These are phyloP conservation scores for Lepidium africanum DNA, from an alignment of 345 rosid species.

Conservation along the genomic window DNA sequence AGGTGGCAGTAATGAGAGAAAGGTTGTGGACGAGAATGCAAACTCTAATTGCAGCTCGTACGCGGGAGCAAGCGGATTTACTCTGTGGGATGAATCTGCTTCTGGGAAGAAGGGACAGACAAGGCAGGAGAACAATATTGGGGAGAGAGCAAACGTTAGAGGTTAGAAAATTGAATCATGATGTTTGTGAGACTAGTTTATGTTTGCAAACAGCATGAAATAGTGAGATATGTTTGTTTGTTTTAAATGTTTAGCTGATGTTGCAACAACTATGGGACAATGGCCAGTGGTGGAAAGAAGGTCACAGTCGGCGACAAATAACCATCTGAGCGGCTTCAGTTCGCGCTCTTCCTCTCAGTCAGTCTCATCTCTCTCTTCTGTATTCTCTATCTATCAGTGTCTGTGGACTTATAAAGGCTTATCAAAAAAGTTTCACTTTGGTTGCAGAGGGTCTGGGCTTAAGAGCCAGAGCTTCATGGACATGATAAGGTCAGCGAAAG, in stretches of 20 bases:
- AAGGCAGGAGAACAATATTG: constrained; percentile 70
- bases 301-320: constrained; percentile 52
- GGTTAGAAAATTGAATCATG: not conserved
- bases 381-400: not conserved
- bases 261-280: constrained; percentile 43
- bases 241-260: constrained; percentile 11
- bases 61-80: constrained; percentile 50
- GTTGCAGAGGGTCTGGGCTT: constrained; percentile 47
- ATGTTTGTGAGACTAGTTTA: not conserved
- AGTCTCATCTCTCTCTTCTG: constrained; percentile 27
- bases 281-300: constrained; percentile 52
- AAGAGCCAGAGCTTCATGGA: constrained; percentile 84
- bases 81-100: constrained; percentile 75
- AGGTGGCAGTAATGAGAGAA: constrained; percentile 50
- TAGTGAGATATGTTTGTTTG: not conserved
- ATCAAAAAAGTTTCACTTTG: constrained; percentile 2
- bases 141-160: constrained; percentile 33
- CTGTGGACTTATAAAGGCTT: not conserved
- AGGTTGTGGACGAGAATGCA: constrained; percentile 54
- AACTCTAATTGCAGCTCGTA: constrained; percentile 67
- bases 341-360: constrained; percentile 67
- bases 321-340: constrained; percentile 52
- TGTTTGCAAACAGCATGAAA: not conserved
- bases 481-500: constrained; percentile 80
- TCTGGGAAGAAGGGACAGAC: constrained; percentile 74